Conservation (phyloP, 2,329 filamentous ascomycete genomes). For the Trichothecium roseum region DNA sequence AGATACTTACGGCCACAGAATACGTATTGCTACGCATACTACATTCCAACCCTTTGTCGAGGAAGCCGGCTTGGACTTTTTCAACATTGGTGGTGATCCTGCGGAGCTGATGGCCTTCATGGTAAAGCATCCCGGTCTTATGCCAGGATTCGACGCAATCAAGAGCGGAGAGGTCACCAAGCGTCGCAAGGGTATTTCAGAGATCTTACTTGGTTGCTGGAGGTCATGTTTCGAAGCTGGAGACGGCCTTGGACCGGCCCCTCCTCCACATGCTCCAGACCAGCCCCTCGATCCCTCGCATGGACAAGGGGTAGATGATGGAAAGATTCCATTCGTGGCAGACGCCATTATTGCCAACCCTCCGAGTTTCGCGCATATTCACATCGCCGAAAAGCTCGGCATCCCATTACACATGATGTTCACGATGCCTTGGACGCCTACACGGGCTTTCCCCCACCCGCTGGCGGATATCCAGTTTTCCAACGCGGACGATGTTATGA, state of each 20-base stretch:
- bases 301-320: slow-evolving; percentile 27
- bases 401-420: slow-evolving; percentile 81
- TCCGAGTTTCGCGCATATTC: slow-evolving; percentile 66
- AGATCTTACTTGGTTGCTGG: slow-evolving; percentile 82
- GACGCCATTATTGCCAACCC: slow-evolving; percentile 74
- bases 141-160: slow-evolving; percentile 71
- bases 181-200: slow-evolving; percentile 62
- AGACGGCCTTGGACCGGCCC: slow-evolving; percentile 47
- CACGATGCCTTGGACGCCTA: slow-evolving; percentile 91
- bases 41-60: slow-evolving; percentile 59
- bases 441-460: slow-evolving; percentile 76
- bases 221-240: slow-evolving; percentile 73
- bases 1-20: slow-evolving; percentile 56
- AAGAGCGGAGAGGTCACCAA: slow-evolving; percentile 68
- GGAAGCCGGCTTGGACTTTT: slow-evolving; percentile 65
- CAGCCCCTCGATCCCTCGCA: slow-evolving; percentile 30
- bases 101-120: slow-evolving; percentile 77
- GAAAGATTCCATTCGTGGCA: slow-evolving; percentile 61
- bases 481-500: slow-evolving; percentile 64
- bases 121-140: slow-evolving; percentile 79
- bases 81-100: slow-evolving; percentile 66
- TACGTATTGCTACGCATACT: slow-evolving; percentile 63
- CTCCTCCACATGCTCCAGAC: slow-evolving; percentile 33
- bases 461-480: slow-evolving; percentile 71
- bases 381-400: slow-evolving; percentile 64